Base-by-base conservation (phyloP, 306 rosid genomes). In the Trifolium pratense region DNA sequence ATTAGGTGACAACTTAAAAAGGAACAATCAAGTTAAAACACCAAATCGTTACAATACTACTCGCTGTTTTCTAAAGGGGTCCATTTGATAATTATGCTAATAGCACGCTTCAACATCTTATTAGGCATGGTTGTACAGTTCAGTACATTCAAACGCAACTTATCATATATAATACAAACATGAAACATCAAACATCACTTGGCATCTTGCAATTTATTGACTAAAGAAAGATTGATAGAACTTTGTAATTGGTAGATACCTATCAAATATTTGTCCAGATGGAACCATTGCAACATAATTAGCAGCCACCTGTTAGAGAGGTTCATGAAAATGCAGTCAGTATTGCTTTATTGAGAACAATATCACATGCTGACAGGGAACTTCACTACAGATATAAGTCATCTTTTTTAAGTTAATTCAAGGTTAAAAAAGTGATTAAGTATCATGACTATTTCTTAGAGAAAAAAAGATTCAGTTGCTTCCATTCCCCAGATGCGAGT, bases 231-330 rank as follows among this genome's bases (percentile, higher is more conserved):
- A 82, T 14, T 53, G 56, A 48, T 79, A 49, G 45, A 56, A 15
- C 46, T 66, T 43, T 15, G 67, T 73, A 49, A 51, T 53, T 12
- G 51, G 48, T 6, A 21, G 17, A 39, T 80, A 93, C 98, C 96
- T 93, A 81, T 93, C 98, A 85, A 93, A 93, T 75, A 93, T 84
- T 82, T 91, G 98, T 81, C 98, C 96, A 66, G 97, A 88, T 40
- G 98, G 97, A 89, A 91, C 79, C 97, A 93, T 93, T 49, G 98
- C 98, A 49, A 93, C 97, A 68, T 91, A 93, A 81, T 93, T 91
- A 31, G 98, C 97, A 0, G 98, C 98, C 40, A 93, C 97, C 97
- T 93, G 86, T 26, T 26, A n/a, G 59, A 20, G 15, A 73, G 58
- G 17, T 78, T 32, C 52, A 18, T 45, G 66, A 68, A 75, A 75